Percentiles rank a stretch among this genome's conserved stretches.
These are phyloP conservation scores for Neonectria neomacrospora DNA, from an alignment of 2,329 filamentous ascomycete genomes.

Conservation along the genomic window DNA sequence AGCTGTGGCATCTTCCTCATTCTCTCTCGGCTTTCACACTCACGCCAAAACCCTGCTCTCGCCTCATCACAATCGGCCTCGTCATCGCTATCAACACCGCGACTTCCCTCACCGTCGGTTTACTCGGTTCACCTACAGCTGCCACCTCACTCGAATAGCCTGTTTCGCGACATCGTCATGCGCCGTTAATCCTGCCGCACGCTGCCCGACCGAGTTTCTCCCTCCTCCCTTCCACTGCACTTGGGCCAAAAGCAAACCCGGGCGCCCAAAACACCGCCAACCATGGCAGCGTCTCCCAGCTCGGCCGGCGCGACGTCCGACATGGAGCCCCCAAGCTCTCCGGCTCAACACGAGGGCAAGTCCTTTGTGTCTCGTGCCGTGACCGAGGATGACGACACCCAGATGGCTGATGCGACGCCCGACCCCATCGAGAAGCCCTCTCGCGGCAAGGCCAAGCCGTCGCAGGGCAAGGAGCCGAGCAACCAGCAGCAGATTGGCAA, in stretches of 20 bases:
- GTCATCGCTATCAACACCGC: constrained; percentile 19
- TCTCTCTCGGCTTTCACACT: constrained; percentile 6
- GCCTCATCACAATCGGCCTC: constrained; percentile 32
- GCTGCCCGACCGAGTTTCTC: constrained; percentile 17
- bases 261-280: constrained; percentile 30
- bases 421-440: constrained; percentile 55
- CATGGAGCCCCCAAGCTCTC: constrained; percentile 59
- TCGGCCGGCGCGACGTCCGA: constrained; percentile 58
- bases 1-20: constrained; percentile 27
- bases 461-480: constrained; percentile 50
- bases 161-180: constrained; percentile 34
- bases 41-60: constrained; percentile 20
- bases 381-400: constrained; percentile 61
- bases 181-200: constrained; percentile 34
- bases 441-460: constrained; percentile 50
- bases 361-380: constrained; percentile 58
- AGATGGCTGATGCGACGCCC: constrained; percentile 56
- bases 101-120: constrained; percentile 28
- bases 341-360: constrained; percentile 54
- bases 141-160: constrained; percentile 1
- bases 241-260: constrained; percentile 5
- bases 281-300: constrained; percentile 55
- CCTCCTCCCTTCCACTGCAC: constrained; percentile 7
- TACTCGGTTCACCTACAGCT: constrained; percentile 16
- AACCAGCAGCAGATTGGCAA: constrained; percentile 66